Evolutionary conservation across 345 rosid genomes (phyloP).

Genomic region (Erucastrum elatum): DNA sequence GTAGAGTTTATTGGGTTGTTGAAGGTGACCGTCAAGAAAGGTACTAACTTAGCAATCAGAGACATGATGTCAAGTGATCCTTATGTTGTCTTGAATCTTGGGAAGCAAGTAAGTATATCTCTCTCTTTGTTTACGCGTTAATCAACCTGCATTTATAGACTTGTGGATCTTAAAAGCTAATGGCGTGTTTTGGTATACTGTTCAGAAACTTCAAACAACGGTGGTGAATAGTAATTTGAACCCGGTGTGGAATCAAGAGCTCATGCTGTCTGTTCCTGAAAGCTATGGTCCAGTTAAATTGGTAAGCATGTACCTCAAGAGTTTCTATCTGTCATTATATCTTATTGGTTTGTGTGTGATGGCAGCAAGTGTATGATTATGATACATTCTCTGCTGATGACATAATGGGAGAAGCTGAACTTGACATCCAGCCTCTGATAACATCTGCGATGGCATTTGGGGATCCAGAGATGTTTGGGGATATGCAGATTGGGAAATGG

Average conservation of each 20-base stretch:
- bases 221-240: conserved; percentile 66
- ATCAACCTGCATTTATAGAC: neutral
- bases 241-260: conserved; percentile 81
- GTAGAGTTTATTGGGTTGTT: conserved; percentile 80
- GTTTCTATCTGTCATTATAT: neutral
- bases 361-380: conserved; percentile 82
- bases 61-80: conserved; percentile 98
- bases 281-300: conserved; percentile 59
- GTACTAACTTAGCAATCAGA: conserved; percentile 77
- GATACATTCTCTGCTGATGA: conserved; percentile 96
- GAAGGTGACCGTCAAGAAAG: conserved; percentile 72
- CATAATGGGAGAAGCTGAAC: conserved; percentile 97
- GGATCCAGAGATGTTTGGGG: conserved; percentile 83
- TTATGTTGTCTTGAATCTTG: conserved; percentile 74
- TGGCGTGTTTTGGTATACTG: neutral
- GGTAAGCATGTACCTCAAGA: conserved; percentile 38
- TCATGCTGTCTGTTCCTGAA: conserved; percentile 76
- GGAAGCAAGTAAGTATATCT: conserved; percentile 61
- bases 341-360: neutral
- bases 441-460: conserved; percentile 93
- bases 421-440: conserved; percentile 87
- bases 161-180: neutral
- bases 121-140: neutral
- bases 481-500: conserved; percentile 98
- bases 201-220: conserved; percentile 40